Percentiles rank a stretch among this genome's conserved stretches.
phyloP scores from a whole-genome alignment of 148 eudicot species.

The Bassia scoparia region DNA sequence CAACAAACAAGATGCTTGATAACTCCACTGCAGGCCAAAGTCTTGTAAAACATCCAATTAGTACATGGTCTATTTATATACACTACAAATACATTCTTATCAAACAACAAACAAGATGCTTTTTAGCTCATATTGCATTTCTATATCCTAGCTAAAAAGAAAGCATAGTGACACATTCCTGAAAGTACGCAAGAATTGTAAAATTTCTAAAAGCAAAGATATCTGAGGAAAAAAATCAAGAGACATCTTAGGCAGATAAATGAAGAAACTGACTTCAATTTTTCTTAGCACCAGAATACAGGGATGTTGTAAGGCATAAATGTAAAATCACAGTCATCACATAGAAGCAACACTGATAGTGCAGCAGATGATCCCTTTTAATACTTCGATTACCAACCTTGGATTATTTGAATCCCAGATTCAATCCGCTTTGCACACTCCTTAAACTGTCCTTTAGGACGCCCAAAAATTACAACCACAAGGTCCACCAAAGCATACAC shows the following conservation, averaged over 20 bases:
- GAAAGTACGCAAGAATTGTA: not conserved
- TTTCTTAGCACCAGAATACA: not conserved
- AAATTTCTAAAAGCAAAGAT: not conserved
- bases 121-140: not conserved
- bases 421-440: constrained; percentile 86
- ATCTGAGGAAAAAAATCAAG: not conserved
- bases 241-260: not conserved
- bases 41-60: constrained; percentile 15
- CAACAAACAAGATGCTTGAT: constrained; percentile 33
- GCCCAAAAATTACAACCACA: constrained; percentile 66
- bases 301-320: not conserved
- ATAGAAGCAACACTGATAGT: not conserved
- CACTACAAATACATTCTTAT: not conserved
- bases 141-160: not conserved
- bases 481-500: constrained; percentile 90
- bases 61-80: constrained; percentile 12
- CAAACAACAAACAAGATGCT: constrained; percentile 24
- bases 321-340: not conserved
- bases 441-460: constrained; percentile 91
- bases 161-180: not conserved
- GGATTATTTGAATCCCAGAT: constrained; percentile 67
- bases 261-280: not conserved
- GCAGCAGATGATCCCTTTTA: not conserved
- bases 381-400: constrained; percentile 44
- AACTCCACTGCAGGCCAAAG: constrained; percentile 70